Evolutionary conservation across 75 land plant genomes (phyloP).

Genomic region (Cunninghamia lanceolata): DNA sequence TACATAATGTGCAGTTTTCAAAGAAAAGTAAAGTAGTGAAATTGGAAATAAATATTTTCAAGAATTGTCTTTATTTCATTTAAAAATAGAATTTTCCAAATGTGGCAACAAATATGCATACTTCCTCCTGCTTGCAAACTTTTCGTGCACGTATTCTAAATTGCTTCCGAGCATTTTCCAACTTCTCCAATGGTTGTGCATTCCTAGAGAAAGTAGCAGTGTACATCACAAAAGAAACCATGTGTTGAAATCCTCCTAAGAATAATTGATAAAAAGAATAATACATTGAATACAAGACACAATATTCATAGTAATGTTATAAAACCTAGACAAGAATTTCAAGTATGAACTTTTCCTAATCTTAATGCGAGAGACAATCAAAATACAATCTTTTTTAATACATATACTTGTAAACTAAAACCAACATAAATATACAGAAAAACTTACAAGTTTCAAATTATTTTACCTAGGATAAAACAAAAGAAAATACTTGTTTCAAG

Average conservation of each 20-base stretch:
- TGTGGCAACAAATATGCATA: not conserved
- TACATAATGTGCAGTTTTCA: not conserved
- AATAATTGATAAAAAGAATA: not conserved
- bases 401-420: not conserved
- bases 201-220: constrained; percentile 25
- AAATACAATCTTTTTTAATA: not conserved
- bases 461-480: not conserved
- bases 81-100: not conserved
- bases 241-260: not conserved
- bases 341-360: not conserved
- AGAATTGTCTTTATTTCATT: not conserved
- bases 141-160: constrained; percentile 43
- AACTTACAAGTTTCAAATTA: not conserved
- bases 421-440: not conserved
- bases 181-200: constrained; percentile 61
- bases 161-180: constrained; percentile 41
- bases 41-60: not conserved
- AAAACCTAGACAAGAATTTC: not conserved
- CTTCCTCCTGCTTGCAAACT: constrained; percentile 21
- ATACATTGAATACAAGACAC: not conserved
- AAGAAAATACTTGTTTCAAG: not conserved
- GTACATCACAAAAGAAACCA: not conserved
- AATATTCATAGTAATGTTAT: not conserved
- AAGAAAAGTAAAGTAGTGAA: not conserved
- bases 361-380: not conserved